Base-by-base conservation (phyloP, 176 grass and related monocot species). In the Cenchrus americanus region DNA sequence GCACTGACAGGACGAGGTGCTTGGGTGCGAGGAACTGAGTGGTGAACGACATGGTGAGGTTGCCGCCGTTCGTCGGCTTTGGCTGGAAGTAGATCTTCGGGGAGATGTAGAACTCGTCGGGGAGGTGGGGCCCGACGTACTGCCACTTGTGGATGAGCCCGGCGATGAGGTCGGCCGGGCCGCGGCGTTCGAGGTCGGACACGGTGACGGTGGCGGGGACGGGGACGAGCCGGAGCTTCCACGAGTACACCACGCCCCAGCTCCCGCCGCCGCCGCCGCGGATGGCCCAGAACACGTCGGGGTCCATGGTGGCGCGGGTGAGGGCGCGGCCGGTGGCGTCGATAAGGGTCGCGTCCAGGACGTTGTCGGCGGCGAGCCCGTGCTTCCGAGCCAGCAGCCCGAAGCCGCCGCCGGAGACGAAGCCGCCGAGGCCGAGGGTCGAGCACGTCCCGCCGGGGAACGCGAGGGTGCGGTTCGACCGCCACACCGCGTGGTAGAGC, bases 201-300 rank as follows among this genome's bases (percentile, higher is more conserved):
- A 21, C 43, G 4, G 94, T 78, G 30, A 97, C 18, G 34, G 69
- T 62, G 14, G 43, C 15, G 0, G 92, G 92, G 4, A 92, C 84
- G 8, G 86, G 78, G 17, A 80, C 83, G 18, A 97, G 88, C 37
- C 63, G 84, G 43, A 97, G 80, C 77, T 84, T 92, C 95, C 92
- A 94, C 0, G 95, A 71, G 24, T 91, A 93, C 40, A 94, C 86
- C 63, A 87, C 92, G 0, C 92, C 94, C 83, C 81, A 97, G 85
- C 92, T 92, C 17, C 94, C 94, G 0, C 95, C 95, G 0, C 92
- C 82, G 26, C 88, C 90, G 6, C 92, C 92, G 0, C 92, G 75
- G 47, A 94, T 73, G 1, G 92, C 94, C 94, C 92, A 97, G 40
- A 97, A 97, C 30, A 91, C 75, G 68, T 97, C 92, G 14, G 73